These are phyloP conservation scores for Alternaria sp. DNA, from an alignment of 2,329 filamentous ascomycete genomes.

Conservation along the genomic window DNA sequence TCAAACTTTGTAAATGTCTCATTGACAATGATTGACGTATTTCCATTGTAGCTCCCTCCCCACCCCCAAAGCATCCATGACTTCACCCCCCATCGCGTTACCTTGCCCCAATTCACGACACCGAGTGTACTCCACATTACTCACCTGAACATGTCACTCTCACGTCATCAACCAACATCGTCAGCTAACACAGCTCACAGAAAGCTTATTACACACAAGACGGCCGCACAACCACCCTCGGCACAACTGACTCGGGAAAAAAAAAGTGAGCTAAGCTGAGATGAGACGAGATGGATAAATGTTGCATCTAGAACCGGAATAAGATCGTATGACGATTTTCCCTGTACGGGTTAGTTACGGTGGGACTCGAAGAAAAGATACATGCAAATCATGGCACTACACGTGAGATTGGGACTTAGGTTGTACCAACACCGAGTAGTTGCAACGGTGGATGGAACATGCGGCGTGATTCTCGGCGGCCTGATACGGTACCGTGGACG, in stretches of 20 bases:
- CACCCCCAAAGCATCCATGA: too few species aligned
- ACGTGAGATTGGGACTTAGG: not conserved
- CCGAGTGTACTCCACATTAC: not conserved
- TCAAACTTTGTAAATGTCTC: too few species aligned
- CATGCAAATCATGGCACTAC: not conserved
- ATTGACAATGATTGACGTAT: not conserved
- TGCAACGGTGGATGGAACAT: not conserved
- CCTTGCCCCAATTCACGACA: not conserved
- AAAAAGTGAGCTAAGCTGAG: not conserved
- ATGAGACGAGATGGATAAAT: not conserved
- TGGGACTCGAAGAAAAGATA: not conserved
- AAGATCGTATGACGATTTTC: not conserved
- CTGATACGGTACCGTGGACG: not conserved
- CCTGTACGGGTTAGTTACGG: not conserved
- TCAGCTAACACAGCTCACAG: conserved; percentile 14
- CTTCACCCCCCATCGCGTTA: too few species aligned
- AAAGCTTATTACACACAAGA: not conserved
- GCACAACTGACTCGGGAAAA: not conserved
- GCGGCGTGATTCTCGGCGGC: not conserved
- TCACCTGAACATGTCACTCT: not conserved
- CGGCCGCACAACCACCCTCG: not conserved
- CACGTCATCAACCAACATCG: conserved; percentile 26
- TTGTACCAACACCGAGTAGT: not conserved
- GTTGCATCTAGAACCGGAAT: not conserved
- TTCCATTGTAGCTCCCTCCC: not conserved